Evolutionary conservation across 768 basidiomycete species (phyloP), one percentile per base, ranked within the genome.

Genomic region (Hygrophorus pudorinus): DNA sequence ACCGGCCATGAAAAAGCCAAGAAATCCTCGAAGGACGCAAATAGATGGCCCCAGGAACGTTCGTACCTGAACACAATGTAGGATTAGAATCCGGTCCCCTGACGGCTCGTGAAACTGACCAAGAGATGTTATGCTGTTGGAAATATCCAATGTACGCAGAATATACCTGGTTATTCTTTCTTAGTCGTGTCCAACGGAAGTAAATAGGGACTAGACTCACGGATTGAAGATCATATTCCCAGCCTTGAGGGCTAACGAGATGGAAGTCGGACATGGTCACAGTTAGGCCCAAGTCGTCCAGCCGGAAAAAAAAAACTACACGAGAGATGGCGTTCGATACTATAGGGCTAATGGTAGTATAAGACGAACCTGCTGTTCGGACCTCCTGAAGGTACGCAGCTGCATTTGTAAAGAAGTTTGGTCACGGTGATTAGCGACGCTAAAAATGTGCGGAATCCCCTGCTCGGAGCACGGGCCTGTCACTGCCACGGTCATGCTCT

Each of bases 1-100:
- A 75, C 78, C 4, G 87, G 87, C 87, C 86, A 90, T 32, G 81
- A 84, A 59, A 88, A 89, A 10, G 74, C 68, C 29, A 90, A 68
- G 59, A 90, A 90, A 21, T 75, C 77, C 38, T 85, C 82, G 56
- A 89, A 89, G 0, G 81, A 75, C 38, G 79, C 75, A 62, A 90
- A 90, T 29, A 82, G 66, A 39, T 79, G 75, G 2, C 83, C 81
- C 87, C 86, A 90, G 20, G 82, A 73, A 44, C 79, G 73, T 44
- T 89, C 85, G 50, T 82, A 83, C 85, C 85, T 85, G 46, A 20
- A 44, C 27, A 44, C 17, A 47, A 33, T 37, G 28, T 34, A 27
- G 18, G 12, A 24, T 24, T 24, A 24, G 24, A 24, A 3, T 24
- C 36, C 12, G 47, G 35, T 37, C 18, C 10, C 3, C n/a, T 14